Evolutionary conservation across 768 basidiomycete genomes (phyloP), one percentile per base, ranked within the genome.

Genomic region (Lactarius sp.): DNA sequence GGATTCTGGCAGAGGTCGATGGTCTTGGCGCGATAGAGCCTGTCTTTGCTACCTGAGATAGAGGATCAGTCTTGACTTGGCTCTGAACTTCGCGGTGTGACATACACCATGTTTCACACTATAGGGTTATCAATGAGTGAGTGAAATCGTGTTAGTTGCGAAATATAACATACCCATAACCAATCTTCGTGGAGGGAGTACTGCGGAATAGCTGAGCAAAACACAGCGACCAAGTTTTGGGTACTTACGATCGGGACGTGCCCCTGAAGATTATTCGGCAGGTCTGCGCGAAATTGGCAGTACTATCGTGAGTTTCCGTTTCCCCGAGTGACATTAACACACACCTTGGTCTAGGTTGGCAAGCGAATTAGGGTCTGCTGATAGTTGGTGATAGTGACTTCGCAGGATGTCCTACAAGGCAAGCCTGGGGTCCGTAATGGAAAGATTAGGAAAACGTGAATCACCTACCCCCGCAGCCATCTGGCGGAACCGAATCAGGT

Each of bases 91-190:
- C 8, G 33, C 20, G 18, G 37, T 37, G 22, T 44, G 44, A 78
- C 86, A 64, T 83, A 85, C 97, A 99, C 97, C 97, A 98, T 0
- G 96, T 98, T 79, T 98, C 96, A 73, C 96, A 98, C 92, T 93
- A 53, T 14, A 46, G 16, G 0, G 42, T 27, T 14, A 42, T 2
- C 13, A 55, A 10, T 37, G 27, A 22, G 34, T 22, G 13, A 39
- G 51, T 12, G 47, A 36, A 37, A 34, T 49, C 51, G 52, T 16
- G 51, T 55, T 44, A 34, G 55, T 8, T 31, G 33, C 33, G 53
- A 7, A 53, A 18, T 39, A 58, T 16, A 73, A 80, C 82, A 58
- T 73, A 92, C 91, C 96, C 97, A 99, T 69, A 98, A 77, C 97
- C 97, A 99, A 70, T 94, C 90, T 74, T 94, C 90, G 63, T 85